Base-by-base conservation (phyloP, 768 basidiomycete genomes). In the Russula vinacea region DNA sequence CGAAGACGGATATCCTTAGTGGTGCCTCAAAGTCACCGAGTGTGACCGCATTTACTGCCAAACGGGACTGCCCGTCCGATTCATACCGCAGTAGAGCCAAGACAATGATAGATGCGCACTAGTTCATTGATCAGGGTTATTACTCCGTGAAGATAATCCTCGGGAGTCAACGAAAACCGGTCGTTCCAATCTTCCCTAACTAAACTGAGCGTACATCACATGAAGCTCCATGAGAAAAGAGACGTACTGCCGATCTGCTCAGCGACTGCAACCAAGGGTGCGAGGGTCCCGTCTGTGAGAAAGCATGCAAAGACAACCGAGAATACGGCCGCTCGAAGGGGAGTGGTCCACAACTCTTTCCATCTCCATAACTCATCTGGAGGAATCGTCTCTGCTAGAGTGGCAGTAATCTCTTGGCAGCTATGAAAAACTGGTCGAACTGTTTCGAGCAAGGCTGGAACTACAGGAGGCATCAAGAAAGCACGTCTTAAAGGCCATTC, bases 81-180 rank as follows among this genome's bases (percentile, higher is more conserved):
- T 22, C 42, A 35, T 33, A 40, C 11, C 19, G 8, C 5, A 11
- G 6, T 24, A 37, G 40, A 22, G n/a, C 8, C 14, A 29, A 22
- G 6, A n/a, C 51, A 39, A 52, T 35, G 17, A 57, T 33, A 40
- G 13, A 19, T 10, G 75, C 82, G 71, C 72, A 91, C 91, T 74
- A 93, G 73, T 74, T 93, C 90, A 66, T 93, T 92, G 22, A 90
- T 86, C 42, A 92, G 75, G 61, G 78, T 85, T 61, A 93, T 90
- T 49, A 93, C 73, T 2, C 87, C 89, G 67, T 91, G 90, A 26
- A 93, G 79, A 71, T 93, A 93, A 71, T 93, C 90, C 73, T 93
- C 90, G 5, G 81, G 85, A 2, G 86, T 77, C 37, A 93, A 70
- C 0, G 78, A 71, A 60, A 91, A 79, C 44, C 84, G 79, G 71